Evolutionary conservation across 441 rosid species (phyloP).

Genomic region (Gossypium gossypioides): DNA sequence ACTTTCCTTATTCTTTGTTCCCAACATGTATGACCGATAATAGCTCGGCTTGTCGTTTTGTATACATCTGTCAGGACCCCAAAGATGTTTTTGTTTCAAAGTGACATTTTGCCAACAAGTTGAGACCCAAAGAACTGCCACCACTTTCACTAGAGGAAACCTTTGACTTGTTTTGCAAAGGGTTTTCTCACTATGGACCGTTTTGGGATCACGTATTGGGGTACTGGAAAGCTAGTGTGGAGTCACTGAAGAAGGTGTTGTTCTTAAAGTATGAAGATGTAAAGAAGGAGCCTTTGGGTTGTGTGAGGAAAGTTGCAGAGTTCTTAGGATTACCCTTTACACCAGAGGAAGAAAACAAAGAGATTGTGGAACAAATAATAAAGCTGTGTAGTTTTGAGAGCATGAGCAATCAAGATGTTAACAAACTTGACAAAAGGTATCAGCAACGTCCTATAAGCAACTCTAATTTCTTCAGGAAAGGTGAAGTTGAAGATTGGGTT

Average conservation of each 20-base stretch:
- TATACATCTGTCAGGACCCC: neutral
- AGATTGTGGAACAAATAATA: constrained; percentile 18
- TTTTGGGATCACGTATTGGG: constrained; percentile 28
- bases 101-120: neutral
- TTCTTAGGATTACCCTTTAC: constrained; percentile 25
- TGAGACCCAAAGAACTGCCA: neutral
- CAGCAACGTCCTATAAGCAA: neutral
- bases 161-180: constrained; percentile 22
- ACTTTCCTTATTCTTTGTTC: constrained; percentile 29
- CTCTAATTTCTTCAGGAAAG: neutral
- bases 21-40: constrained; percentile 24
- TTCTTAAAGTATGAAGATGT: constrained; percentile 27
- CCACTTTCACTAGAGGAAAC: constrained; percentile 17
- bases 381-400: constrained; percentile 22
- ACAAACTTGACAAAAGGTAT: neutral
- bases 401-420: constrained; percentile 19
- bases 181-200: constrained; percentile 23
- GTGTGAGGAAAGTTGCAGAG: constrained; percentile 21
- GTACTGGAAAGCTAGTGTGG: constrained; percentile 23
- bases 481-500: constrained; percentile 12
- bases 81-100: constrained; percentile 1
- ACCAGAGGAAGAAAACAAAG: constrained; percentile 3
- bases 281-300: constrained; percentile 17
- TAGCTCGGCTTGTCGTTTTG: neutral
- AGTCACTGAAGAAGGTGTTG: constrained; percentile 15